Base-by-base conservation (phyloP, 805 yeast genomes). In the Peterozyma toletana region DNA sequence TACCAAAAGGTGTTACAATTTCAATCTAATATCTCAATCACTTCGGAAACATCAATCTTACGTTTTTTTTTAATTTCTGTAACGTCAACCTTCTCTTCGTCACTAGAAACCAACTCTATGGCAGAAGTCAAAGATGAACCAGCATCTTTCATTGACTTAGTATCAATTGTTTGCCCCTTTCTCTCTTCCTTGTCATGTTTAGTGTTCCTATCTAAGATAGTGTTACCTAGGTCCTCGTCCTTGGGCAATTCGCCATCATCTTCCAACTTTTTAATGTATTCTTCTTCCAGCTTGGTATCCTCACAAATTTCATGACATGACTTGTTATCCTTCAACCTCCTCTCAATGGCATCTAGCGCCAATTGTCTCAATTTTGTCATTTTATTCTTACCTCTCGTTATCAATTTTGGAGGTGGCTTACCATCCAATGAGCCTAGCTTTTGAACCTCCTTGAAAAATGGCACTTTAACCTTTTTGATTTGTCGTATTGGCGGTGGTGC, bases 331-430 rank as follows among this genome's bases (percentile, higher is more conserved):
- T 63, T 59, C 15, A 67, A 56, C 38, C 93, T 63, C 44, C 80
- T 60, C 47, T 81, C 82, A 0, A 87, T 81, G 1, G 95, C 93
- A 46, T 68, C 71, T 14, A 75, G 54, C 37, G 77, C 71, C 39
- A 76, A 57, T 5, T 68, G 73, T 33, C 78, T 63, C 40, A 31
- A 13, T 21, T 21, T 21, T 4, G 15, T 40, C 31, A 2, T 43
- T 49, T 15, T 53, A 13, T 11, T 13, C 15, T 31, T 31, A 11
- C 34, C 34, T 14, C 34, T 31, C 57, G 36, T 50, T 50, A 13
- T 34, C 37, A 11, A 53, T 51, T 38, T 50, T 54, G 31, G 41
- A 49, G 21, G 27, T 40, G n/a, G 29, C n/a, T 37, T 30, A 16
- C 5, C 11, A 15, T 39, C 44, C 18, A 46, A 2, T 58, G 50